Base-by-base conservation (phyloP, 2,329 filamentous ascomycete species). In the Colletotrichum trifolii region DNA sequence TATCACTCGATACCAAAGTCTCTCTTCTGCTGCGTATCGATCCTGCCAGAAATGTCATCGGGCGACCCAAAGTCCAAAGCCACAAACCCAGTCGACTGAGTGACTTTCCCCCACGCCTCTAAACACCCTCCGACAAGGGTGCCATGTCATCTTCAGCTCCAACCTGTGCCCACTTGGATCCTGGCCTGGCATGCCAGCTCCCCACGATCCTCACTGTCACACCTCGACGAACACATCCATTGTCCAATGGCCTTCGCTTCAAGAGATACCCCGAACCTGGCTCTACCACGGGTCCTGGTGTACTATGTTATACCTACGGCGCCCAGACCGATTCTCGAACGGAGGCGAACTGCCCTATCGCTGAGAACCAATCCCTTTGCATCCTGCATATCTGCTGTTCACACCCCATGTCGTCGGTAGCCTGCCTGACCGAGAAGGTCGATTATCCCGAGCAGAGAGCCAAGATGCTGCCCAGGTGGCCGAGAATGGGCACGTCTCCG, bases 371-470 rank as follows among this genome's bases (percentile, higher is more conserved):
- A 66, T 67, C 65, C 17, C 4, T 53, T 45, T 42, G 25, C 17
- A 35, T 33, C 55, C 40, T 61, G 17, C 54, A 54, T 64, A 62
- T 65, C 62, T 62, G 47, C 62, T 34, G 10, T 43, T 36, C 12
- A 49, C 60, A 38, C 39, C 53, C 52, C 48, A 61, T 56, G 50
- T 54, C 39, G 61, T 61, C 61, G 55, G 65, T 46, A 56, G 52
- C 38, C 60, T 67, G 43, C 65, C 65, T 65, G 65, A 53, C 65
- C 47, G 50, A 67, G 65, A 66, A 67, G 65, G 65, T 67, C 54
- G 42, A 65, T 61, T 46, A 46, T 61, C n/a, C 56, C 40, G 11
- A 55, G 15, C 13, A 47, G 39, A n/a, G 34, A 39, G 62, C 62
- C 62, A 65, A 65, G 62, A 56, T 45, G 50, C 25, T 33, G 62